These are phyloP conservation scores for Globisporangium polare DNA, from an alignment of 352 stramenopile species.

Conservation along the genomic window DNA sequence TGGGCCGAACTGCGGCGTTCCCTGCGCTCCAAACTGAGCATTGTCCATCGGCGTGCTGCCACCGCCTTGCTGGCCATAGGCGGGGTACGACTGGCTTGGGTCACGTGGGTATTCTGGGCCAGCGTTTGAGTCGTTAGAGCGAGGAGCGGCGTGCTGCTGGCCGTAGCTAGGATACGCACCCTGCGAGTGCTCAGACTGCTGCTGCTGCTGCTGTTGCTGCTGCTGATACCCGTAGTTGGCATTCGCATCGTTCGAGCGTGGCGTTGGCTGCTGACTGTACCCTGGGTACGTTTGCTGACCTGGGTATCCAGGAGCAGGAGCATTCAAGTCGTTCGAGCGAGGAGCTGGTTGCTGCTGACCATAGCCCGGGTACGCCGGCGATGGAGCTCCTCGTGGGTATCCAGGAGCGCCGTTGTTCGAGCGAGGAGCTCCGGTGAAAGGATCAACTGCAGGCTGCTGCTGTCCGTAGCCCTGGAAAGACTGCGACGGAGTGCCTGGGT, in stretches of 20 bases:
- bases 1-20: slow-evolving; percentile 4
- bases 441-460: slow-evolving; percentile 9
- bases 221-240: neutral
- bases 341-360: slow-evolving; percentile 7
- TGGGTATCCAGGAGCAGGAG: slow-evolving; percentile 18
- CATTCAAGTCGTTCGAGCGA: slow-evolving; percentile 17
- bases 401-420: slow-evolving; percentile 5
- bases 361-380: slow-evolving; percentile 7
- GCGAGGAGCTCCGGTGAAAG: slow-evolving; percentile 7
- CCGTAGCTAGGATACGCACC: slow-evolving; percentile 4
- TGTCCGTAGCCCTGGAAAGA: slow-evolving; percentile 17
- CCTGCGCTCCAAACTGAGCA: slow-evolving; percentile 7
- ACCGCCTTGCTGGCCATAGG: slow-evolving; percentile 9
- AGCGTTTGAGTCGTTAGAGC: slow-evolving; percentile 18
- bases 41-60: neutral
- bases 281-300: slow-evolving; percentile 9
- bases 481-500: slow-evolving; percentile 21
- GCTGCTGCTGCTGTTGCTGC: neutral
- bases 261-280: slow-evolving; percentile 10
- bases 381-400: slow-evolving; percentile 4
- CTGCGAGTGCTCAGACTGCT: neutral
- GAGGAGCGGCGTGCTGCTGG: slow-evolving; percentile 7
- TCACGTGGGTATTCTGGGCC: neutral
- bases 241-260: slow-evolving; percentile 7
- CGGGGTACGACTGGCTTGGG: neutral